Percentiles rank a stretch among this genome's conserved stretches.
Evolutionary conservation across 768 basidiomycete genomes (phyloP).

Genomic region (Porphyrellus cyaneotinctus): DNA sequence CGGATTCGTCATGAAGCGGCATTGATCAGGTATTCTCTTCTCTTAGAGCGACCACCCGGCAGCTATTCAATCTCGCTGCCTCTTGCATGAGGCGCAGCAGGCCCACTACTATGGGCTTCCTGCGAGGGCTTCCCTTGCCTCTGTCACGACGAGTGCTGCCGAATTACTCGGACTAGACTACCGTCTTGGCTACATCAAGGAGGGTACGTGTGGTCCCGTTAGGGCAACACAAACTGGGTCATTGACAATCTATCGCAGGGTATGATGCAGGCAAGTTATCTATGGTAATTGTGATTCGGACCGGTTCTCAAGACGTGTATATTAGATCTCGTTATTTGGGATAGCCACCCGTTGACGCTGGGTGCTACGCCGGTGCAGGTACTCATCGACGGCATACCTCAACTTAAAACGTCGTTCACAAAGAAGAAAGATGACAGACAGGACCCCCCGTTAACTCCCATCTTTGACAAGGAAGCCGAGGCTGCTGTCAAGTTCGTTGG

Average conservation of each 20-base stretch:
- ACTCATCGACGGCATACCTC: slow-evolving; percentile 79
- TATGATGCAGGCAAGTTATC: slow-evolving; percentile 55
- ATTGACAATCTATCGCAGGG: slow-evolving; percentile 34
- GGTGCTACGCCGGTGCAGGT: slow-evolving; percentile 82
- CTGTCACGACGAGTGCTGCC: slow-evolving; percentile 74
- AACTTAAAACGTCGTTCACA: slow-evolving; percentile 38
- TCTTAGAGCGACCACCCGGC: slow-evolving; percentile 66
- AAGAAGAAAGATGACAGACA: slow-evolving; percentile 51
- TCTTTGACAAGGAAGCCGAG: slow-evolving; percentile 57
- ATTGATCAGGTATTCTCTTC: neutral
- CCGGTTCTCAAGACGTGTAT: neutral
- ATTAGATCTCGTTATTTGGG: slow-evolving; percentile 59
- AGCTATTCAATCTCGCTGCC: slow-evolving; percentile 62
- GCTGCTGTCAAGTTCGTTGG: slow-evolving; percentile 60
- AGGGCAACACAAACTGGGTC: neutral
- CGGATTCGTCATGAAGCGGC: neutral
- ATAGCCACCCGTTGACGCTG: slow-evolving; percentile 70
- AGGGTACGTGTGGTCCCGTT: slow-evolving; percentile 37
- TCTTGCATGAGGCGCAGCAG: slow-evolving; percentile 82
- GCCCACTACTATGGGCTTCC: slow-evolving; percentile 79
- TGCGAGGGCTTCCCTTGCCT: slow-evolving; percentile 61
- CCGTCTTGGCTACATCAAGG: slow-evolving; percentile 70
- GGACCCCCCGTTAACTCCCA: slow-evolving; percentile 46
- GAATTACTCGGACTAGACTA: slow-evolving; percentile 71
- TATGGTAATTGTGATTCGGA: neutral